These are phyloP conservation scores for Neopestalotiopsis clavispora DNA, from an alignment of 2,329 filamentous ascomycete genomes.

Conservation along the genomic window DNA sequence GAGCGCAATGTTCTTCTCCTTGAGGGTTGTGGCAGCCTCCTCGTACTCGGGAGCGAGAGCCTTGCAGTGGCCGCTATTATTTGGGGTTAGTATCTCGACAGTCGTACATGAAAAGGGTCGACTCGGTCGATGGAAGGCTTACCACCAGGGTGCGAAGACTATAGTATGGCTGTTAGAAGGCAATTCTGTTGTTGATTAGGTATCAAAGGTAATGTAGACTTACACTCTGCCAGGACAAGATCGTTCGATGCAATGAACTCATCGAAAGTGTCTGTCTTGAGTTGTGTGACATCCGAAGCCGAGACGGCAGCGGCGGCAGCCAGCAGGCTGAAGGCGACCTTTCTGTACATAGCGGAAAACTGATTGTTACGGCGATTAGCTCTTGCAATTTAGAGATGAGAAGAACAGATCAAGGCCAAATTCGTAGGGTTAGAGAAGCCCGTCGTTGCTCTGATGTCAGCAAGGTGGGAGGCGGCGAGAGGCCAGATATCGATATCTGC, in stretches of 20 bases:
- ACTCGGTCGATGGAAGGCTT: constrained; percentile 17
- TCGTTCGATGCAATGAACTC: constrained; percentile 85
- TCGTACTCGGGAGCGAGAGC: constrained; percentile 93
- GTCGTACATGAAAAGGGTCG: neutral
- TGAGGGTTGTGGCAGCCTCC: constrained; percentile 80
- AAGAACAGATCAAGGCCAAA: neutral
- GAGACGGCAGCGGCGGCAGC: constrained; percentile 63
- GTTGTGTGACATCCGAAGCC: constrained; percentile 80
- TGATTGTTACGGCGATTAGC: neutral
- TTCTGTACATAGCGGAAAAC: constrained; percentile 33
- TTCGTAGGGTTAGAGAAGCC: neutral
- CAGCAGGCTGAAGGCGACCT: constrained; percentile 57
- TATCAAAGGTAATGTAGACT: constrained; percentile 39
- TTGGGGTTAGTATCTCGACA: neutral
- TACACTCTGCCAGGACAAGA: constrained; percentile 93
- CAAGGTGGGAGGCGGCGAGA: neutral
- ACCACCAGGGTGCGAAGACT: constrained; percentile 95
- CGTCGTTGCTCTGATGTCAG: neutral
- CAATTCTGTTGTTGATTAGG: neutral
- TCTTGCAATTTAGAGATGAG: neutral
- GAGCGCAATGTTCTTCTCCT: constrained; percentile 86
- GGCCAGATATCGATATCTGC: neutral
- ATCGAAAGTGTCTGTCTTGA: constrained; percentile 87
- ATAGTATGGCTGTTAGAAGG: constrained; percentile 40
- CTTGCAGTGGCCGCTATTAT: constrained; percentile 83